Evolutionary conservation across 495 filamentous ascomycete species (phyloP).

Genomic region (Pyrenopolyporus hunteri): DNA sequence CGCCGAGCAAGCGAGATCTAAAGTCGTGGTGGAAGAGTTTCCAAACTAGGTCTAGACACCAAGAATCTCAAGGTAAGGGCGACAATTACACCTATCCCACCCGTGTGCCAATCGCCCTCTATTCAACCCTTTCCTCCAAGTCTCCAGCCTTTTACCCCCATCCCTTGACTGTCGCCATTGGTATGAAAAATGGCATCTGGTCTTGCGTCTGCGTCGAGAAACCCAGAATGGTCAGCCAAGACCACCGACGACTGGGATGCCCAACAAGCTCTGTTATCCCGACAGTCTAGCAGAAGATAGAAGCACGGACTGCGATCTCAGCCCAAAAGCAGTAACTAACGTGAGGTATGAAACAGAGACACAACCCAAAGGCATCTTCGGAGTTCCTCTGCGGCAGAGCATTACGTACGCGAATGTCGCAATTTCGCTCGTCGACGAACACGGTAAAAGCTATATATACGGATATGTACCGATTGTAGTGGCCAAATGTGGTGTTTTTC

Average conservation of each 20-base stretch:
- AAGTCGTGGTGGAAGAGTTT: slow-evolving; percentile 94
- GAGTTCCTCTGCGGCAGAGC: slow-evolving; percentile 89
- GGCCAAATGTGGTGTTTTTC: slow-evolving; percentile 95
- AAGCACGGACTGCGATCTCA: not conserved
- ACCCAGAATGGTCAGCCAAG: not conserved
- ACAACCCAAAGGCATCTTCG: slow-evolving; percentile 73
- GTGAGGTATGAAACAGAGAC: slow-evolving; percentile 40
- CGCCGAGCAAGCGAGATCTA: slow-evolving; percentile 78
- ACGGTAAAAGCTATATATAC: slow-evolving; percentile 95
- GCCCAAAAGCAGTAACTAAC: slow-evolving; percentile 23
- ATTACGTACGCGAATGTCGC: slow-evolving; percentile 99
- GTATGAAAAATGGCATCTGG: not conserved
- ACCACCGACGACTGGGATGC: not conserved
- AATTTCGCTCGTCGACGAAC: slow-evolving; percentile 89
- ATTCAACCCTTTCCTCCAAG: slow-evolving; percentile 24
- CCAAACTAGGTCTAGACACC: slow-evolving; percentile 73
- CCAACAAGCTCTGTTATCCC: slow-evolving; percentile 6
- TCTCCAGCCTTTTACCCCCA: slow-evolving; percentile 1
- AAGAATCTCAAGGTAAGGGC: slow-evolving; percentile 75
- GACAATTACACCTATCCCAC: not conserved
- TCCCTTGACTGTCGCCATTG: slow-evolving; percentile 3
- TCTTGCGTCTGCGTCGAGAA: not conserved
- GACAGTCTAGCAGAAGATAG: slow-evolving; percentile 32
- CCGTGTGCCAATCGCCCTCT: slow-evolving; percentile 17
- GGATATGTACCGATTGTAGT: slow-evolving; percentile 99